Base-by-base conservation (phyloP, 1,139 yeast species). In the Pichia sp. region DNA sequence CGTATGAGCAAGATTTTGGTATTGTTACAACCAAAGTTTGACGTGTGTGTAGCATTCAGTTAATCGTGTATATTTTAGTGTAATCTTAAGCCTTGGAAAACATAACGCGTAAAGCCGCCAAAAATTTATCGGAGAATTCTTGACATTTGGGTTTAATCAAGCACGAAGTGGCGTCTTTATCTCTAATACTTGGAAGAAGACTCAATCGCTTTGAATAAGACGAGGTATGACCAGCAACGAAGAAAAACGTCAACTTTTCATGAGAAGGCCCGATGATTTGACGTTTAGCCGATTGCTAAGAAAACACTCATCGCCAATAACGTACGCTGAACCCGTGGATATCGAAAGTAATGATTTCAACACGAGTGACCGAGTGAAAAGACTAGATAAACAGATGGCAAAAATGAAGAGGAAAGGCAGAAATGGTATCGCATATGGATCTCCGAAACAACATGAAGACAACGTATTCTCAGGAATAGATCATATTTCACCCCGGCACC, bases 1-100 rank as follows among this genome's bases (percentile, higher is more conserved):
- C 61, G 44, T 67, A 67, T 51, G 72, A 68, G 50, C 68, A 64
- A 31, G 70, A 68, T 23, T 68, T 67, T 55, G 72, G 71, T 0
- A 47, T 54, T 4, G 8, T 54, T 4, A 56, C 58, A 1, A 23
- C 53, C 26, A 56, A 47, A 16, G 34, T 51, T 26, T 47, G 30
- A 29, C 16, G 26, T 23, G 29, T 47, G 10, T 47, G 10, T 47
- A 23, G 49, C 30, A 47, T 47, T 23, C 16, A 32, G 16, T 19
- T 32, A 31, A 13, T 5, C 11, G 36, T 45, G 47, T 45, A 30
- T 29, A 45, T 23, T 10, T 34, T 31, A 30, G 36, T 43, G 32
- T 19, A 43, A 23, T 23, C 26, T 26, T 8, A 10, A 43, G 30
- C 16, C 8, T 16, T 16, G 30, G 3, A n/a, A 38, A n/a, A 38